These are phyloP conservation scores for Alternaria conjuncta DNA, from an alignment of 2,329 filamentous ascomycete species.

Conservation along the genomic window DNA sequence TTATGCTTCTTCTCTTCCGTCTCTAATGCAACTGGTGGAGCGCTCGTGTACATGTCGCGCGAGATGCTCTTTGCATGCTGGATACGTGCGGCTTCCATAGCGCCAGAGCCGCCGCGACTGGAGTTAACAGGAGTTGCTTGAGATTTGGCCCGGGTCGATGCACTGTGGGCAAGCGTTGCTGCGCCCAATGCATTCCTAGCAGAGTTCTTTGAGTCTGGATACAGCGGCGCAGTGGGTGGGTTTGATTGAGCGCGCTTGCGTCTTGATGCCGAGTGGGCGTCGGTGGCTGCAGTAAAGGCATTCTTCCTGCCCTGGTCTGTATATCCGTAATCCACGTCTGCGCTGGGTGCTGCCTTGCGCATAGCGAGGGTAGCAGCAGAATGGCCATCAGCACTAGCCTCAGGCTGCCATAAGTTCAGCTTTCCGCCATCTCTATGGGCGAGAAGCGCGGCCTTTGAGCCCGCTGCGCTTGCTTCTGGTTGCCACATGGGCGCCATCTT, in stretches of 20 bases:
- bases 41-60: slow-evolving; percentile 77
- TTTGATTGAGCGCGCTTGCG: slow-evolving; percentile 71
- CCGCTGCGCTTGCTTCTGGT: slow-evolving; percentile 67
- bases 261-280: slow-evolving; percentile 66
- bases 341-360: slow-evolving; percentile 57
- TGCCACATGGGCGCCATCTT: slow-evolving; percentile 68
- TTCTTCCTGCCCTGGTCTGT: slow-evolving; percentile 63
- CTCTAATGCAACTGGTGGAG: slow-evolving; percentile 74
- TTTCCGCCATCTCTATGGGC: slow-evolving; percentile 63
- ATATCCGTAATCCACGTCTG: slow-evolving; percentile 55
- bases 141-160: slow-evolving; percentile 34
- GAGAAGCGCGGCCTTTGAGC: slow-evolving; percentile 76
- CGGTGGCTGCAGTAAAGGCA: slow-evolving; percentile 77
- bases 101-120: slow-evolving; percentile 54
- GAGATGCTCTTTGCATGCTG: slow-evolving; percentile 73
- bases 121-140: slow-evolving; percentile 27
- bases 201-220: slow-evolving; percentile 66
- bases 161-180: slow-evolving; percentile 69
- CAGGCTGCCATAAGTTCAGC: slow-evolving; percentile 59
- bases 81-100: slow-evolving; percentile 67
- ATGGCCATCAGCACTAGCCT: slow-evolving; percentile 62
- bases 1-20: slow-evolving; percentile 75
- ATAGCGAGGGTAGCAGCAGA: slow-evolving; percentile 75
- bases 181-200: slow-evolving; percentile 74
- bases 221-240: slow-evolving; percentile 52